Conservation (phyloP, 257 asterid genomes). For the Salvia rosmarinus region DNA sequence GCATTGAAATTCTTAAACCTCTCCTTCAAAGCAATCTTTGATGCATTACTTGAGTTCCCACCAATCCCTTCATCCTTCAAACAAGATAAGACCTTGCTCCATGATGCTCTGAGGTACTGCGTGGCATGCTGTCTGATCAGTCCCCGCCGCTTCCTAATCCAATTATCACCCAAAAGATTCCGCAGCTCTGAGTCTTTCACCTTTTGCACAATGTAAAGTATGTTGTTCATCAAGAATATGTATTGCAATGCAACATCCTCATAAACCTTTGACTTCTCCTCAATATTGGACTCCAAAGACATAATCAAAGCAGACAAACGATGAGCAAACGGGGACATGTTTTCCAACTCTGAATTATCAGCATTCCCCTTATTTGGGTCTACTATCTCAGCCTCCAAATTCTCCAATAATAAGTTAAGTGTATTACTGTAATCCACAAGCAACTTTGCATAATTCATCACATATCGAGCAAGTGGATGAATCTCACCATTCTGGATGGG, state of each 20-base stretch:
- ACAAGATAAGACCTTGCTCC: constrained; percentile 79
- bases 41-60: constrained; percentile 75
- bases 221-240: constrained; percentile 90
- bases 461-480: constrained; percentile 90
- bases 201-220: constrained; percentile 87
- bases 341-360: constrained; percentile 53
- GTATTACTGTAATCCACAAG: constrained; percentile 85
- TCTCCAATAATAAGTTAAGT: constrained; percentile 63
- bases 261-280: constrained; percentile 82
- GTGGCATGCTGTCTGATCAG: constrained; percentile 82
- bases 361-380: constrained; percentile 34
- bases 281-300: constrained; percentile 82
- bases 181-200: constrained; percentile 87
- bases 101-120: constrained; percentile 84
- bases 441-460: constrained; percentile 88
- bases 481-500: constrained; percentile 83
- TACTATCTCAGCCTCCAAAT: constrained; percentile 44
- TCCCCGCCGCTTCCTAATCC: constrained; percentile 83
- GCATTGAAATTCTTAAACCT: constrained; percentile 90
- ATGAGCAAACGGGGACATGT: constrained; percentile 54
- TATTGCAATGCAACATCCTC: constrained; percentile 82
- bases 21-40: constrained; percentile 83
- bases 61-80: constrained; percentile 91
- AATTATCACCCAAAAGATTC: constrained; percentile 81
- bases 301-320: constrained; percentile 65